Base-by-base conservation (phyloP, 129 eudicot species). In the Flaveria brownii region DNA sequence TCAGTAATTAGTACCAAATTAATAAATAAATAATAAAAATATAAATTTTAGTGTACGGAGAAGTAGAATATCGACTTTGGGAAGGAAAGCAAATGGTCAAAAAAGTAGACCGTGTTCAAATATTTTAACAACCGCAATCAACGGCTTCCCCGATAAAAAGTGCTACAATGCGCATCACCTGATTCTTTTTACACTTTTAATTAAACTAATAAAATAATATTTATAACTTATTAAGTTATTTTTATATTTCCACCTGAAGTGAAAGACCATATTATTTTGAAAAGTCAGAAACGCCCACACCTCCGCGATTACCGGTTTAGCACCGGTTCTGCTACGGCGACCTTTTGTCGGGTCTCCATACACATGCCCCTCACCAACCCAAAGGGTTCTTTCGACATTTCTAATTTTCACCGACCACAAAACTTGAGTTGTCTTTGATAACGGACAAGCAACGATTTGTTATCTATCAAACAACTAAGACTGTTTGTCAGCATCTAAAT, bases 251-350 rank as follows among this genome's bases (percentile, higher is more conserved):
- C 79, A 66, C 72, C 73, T 80, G 83, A 33, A 33, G 39, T 33
- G 39, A 80, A 79, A 72, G 78, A 65, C 74, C 68, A 13, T 66
- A 23, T 18, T 42, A 61, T 17, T 65, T 73, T 73, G 74, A 51
- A 80, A 80, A 73, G 78, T 80, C 83, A 73, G 36, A 79, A 62
- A 62, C 68, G 71, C 66, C 66, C 77, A 78, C 82, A 78, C 73
- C 49, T 23, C 83, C 83, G 84, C 50, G 56, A 80, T 66, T 74
- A 60, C 79, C 84, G 84, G 79, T 26, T 76, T 66, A 73, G 7
- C 67, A 55, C 75, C 84, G 84, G 84, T 74, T 80, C 84, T 80
- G 84, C 70, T 67, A 80, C 84, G 84, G 84, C 70, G 84, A 80
- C 84, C 52, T 46, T 66, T 68, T 80, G 84, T 80, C 84, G 79